Conservation (phyloP, 495 filamentous ascomycete species). For the Neohortaea acidophila region DNA sequence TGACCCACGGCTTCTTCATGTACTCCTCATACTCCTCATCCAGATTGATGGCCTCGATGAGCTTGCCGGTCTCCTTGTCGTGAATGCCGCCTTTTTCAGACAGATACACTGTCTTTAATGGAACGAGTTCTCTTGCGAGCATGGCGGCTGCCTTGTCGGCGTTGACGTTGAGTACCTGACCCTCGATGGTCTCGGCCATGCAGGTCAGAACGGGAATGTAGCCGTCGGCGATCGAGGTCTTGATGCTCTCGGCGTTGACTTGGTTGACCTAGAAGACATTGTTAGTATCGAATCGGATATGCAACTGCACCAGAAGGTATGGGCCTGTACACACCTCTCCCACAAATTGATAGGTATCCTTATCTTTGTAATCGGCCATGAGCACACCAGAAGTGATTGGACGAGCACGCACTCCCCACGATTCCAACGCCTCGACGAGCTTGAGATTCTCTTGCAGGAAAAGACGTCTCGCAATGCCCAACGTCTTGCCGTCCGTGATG, state of each 20-base stretch:
- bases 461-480: constrained; percentile 75
- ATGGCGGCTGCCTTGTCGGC: constrained; percentile 94
- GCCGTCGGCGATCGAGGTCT: constrained; percentile 79
- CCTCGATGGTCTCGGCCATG: constrained; percentile 87
- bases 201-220: constrained; percentile 91
- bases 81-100: constrained; percentile 95
- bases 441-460: constrained; percentile 96
- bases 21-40: constrained; percentile 93
- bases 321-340: constrained; percentile 41
- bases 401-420: constrained; percentile 77
- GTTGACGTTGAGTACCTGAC: constrained; percentile 94
- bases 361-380: constrained; percentile 85
- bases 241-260: constrained; percentile 81
- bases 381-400: constrained; percentile 91
- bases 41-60: constrained; percentile 94
- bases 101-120: constrained; percentile 94
- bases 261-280: constrained; percentile 46
- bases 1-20: constrained; percentile 93
- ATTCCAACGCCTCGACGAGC: constrained; percentile 79
- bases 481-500: constrained; percentile 88
- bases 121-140: constrained; percentile 74
- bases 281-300: background rate
- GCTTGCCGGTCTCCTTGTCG: constrained; percentile 82
- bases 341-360: constrained; percentile 84
- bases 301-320: background rate